Base-by-base conservation (phyloP, 2,329 filamentous ascomycete species). In the Colletotrichum endophyticum region DNA sequence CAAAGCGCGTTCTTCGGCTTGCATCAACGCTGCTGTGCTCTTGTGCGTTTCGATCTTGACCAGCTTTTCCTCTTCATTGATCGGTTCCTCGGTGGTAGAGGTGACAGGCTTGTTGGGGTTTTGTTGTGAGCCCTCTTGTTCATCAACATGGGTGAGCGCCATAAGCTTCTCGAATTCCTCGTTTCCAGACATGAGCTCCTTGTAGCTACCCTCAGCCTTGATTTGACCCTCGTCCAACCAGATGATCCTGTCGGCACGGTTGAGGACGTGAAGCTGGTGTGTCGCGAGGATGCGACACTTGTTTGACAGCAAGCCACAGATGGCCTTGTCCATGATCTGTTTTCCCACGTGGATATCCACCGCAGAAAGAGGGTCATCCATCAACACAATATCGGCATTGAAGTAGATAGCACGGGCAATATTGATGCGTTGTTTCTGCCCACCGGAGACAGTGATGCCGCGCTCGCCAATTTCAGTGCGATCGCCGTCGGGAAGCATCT, bases 371-470 rank as follows among this genome's bases (percentile, higher is more conserved):
- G 92, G 92, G 77, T 94, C 92, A 79, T 94, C 92, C 90, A 94
- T 92, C 34, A 94, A 86, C 27, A 94, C 88, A 67, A 94, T 90
- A 73, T 93, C 91, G 19, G 92, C 89, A 77, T 94, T 88, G 77
- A 93, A 94, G 85, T 96, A 90, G 78, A 94, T 93, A 73, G 92
- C 92, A 62, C 96, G 91, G n/a, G 96, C 96, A 81, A 99, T 98
- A 82, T 98, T 98, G 80, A 98, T 88, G 13, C 97, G 92, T 84
- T 98, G 96, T 84, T 98, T 98, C 84, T 99, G 96, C 3, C 96
- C 96, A 72, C 96, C 96, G 25, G 96, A 98, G 2, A 99, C 94
- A 1, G 95, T 98, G 81, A 99, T 98, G 69, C 96, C 96, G 77
- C 95, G 93, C 84, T 98, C 96, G 32, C 96, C 96, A 81, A 99